Evolutionary conservation across 495 filamentous ascomycete genomes (phyloP), one percentile per base, ranked within the genome.

Genomic region (Aspergillus affinis): DNA sequence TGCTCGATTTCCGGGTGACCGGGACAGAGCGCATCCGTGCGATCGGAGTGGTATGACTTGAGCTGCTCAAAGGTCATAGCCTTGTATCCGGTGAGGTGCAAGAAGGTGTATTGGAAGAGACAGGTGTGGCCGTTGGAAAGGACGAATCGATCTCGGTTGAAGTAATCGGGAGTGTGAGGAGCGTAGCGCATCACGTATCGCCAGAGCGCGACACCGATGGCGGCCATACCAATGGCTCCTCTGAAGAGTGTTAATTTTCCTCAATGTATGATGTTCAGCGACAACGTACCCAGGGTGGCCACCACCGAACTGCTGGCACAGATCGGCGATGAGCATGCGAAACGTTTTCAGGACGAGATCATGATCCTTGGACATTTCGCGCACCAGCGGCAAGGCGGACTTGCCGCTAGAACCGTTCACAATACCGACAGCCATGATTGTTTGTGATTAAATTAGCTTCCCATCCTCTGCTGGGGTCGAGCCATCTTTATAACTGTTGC

Each of bases 1-100:
- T 81, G 74, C 58, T 87, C 84, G 48, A 86, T 85, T 62, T 88
- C 84, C 0, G 84, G 85, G 59, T 88, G 84, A 1, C 81, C 85
- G 36, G 81, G 85, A 53, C 80, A 84, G 0, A 85, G 62, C 12
- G 79, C 72, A 61, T 85, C 81, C 2, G 67, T 69, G 19, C 81
- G 69, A 18, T 78, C 75, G 2, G 79, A 84, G 65, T 84, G 81
- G 62, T 86, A 87, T n/a, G 80, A 79, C 53, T 81, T 79, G 26
- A 86, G 72, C 64, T 88, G 81, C 18, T 86, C 83, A 19, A 84
- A 72, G 0, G 83, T 84, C 83, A 84, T 85, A 50, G 67, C 66
- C 53, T 79, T 76, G 73, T 86, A 87, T 15, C 85, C 85, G 0
- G 75, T 75, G 3, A 87, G 76, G 59, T 88, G 82, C 6, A 84